Evolutionary conservation across 495 filamentous ascomycete species (phyloP), one percentile per base, ranked within the genome.

Genomic region (Aspergillus ostianus): DNA sequence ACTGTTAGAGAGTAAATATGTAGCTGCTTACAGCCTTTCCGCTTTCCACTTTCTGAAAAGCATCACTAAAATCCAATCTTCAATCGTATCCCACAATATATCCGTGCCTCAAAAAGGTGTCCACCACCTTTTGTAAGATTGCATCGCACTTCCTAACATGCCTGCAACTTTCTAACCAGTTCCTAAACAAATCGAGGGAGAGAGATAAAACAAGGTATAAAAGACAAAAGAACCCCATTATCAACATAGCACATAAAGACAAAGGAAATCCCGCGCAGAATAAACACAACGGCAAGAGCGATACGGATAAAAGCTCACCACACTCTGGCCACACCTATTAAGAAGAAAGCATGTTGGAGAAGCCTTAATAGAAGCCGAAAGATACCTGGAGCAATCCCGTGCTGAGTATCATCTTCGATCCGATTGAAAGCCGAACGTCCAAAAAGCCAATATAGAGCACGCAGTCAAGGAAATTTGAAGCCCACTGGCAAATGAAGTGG

Each of bases 171-270:
- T 60, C 36, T 12, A 15, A 15, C 36, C 36, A 41, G 9, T 15
- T 59, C 63, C 60, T 32, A 51, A 55, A 41, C 59, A 58, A 51
- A 26, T 36, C 27, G 32, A n/a, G 46, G 36, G 19, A 51, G 18
- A 51, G 19, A 45, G 17, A 47, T 0, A 47, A 55, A 51, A 47
- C 29, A 55, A 51, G 47, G 30, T 27, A 46, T 18, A 62, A 27
- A 46, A 47, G 52, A 45, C n/a, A 52, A 66, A 61, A 65, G 62
- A 54, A 46, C 59, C 62, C 67, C 66, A 64, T 64, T 64, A 70
- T 61, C 64, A 68, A 68, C 67, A 67, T 55, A 57, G 59, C 64
- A 66, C 66, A 65, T 59, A 55, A 65, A 63, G 46, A 66, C 20
- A 51, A 66, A 53, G 60, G 15, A 55, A 53, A 54, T 23, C 47